A percentile compares a stretch with the other conserved stretches of the same genome.
phyloP scores from a whole-genome alignment of 345 rosid species.

The Nephelium lappaceum region DNA sequence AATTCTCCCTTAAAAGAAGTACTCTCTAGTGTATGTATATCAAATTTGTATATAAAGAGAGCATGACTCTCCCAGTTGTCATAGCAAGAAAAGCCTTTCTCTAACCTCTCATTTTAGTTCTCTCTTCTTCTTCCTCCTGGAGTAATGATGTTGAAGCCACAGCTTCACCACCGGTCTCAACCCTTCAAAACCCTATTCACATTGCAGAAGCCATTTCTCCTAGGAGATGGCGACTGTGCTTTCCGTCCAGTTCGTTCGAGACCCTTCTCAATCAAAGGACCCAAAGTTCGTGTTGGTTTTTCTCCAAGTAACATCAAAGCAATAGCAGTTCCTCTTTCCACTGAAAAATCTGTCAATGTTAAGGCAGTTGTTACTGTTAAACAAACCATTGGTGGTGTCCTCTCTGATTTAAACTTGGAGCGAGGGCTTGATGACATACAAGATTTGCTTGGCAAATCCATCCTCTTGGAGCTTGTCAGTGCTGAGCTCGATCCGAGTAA shows the following conservation, averaged over 20 bases:
- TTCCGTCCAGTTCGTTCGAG: constrained; percentile 9
- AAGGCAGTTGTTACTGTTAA: constrained; percentile 45
- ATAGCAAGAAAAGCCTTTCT: not conserved
- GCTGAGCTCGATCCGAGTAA: constrained; percentile 51
- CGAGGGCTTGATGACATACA: constrained; percentile 43
- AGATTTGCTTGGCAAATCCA: constrained; percentile 50
- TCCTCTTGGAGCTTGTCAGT: constrained; percentile 60
- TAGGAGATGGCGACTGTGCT: constrained; percentile 26
- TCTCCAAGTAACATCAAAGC: constrained; percentile 22
- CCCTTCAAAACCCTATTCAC: constrained; percentile 15
- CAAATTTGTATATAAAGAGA: not conserved
- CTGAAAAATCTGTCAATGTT: constrained; percentile 12
- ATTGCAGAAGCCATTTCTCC: constrained; percentile 33
- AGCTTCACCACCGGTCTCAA: constrained; percentile 21
- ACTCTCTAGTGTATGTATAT: too few relatives aligned
- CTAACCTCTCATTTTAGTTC: not conserved
- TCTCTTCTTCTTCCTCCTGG: not conserved
- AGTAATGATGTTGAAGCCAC: constrained; percentile 39
- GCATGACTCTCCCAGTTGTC: not conserved
- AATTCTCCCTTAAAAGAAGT: too few relatives aligned
- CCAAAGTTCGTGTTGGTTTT: constrained; percentile 13
- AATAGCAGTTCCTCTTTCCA: not conserved
- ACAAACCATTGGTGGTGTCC: constrained; percentile 24
- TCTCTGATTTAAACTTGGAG: constrained; percentile 33
- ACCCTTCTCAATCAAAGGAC: not conserved